These are phyloP conservation scores for Pseudocercospora fuligena DNA, from an alignment of 2,329 filamentous ascomycete genomes.

Conservation along the genomic window DNA sequence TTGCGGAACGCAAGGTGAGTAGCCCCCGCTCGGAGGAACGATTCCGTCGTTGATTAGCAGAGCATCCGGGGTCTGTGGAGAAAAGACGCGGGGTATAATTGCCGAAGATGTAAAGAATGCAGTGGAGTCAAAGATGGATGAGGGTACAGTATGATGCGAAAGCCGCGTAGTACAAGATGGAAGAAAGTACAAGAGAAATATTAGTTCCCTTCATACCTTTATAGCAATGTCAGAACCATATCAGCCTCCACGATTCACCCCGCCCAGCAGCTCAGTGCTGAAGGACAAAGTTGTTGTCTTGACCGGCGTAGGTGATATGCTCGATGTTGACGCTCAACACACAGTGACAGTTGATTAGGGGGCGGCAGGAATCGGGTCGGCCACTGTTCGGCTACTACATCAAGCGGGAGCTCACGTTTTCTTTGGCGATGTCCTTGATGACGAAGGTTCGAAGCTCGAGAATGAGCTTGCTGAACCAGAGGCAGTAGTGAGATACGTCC, in stretches of 20 bases:
- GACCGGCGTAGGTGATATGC: conserved; percentile 35
- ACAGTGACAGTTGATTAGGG: conserved; percentile 39
- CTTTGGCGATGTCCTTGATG: conserved; percentile 50
- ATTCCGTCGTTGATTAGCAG: not conserved
- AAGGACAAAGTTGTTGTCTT: conserved; percentile 40
- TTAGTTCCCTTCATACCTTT: not conserved
- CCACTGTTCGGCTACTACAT: conserved; percentile 47
- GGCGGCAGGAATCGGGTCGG: conserved; percentile 53
- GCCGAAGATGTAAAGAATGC: not conserved
- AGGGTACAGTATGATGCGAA: not conserved
- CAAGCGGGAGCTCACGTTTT: conserved; percentile 49
- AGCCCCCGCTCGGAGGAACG: not conserved
- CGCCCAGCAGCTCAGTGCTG: conserved; percentile 20
- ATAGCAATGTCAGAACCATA: not conserved
- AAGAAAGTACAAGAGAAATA: not conserved
- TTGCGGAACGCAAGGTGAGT: not conserved
- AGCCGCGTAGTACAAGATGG: not conserved
- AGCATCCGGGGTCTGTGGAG: not conserved
- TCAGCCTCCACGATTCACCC: conserved; percentile 32
- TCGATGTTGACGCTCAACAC: not conserved
- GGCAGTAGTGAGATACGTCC: conserved; percentile 42
- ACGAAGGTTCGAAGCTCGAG: conserved; percentile 42
- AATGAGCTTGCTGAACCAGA: conserved; percentile 30
- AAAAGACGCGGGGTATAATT: not conserved
- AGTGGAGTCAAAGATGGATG: not conserved